Conservation (phyloP, 352 stramenopile species). For the Phytophthora europaea region DNA sequence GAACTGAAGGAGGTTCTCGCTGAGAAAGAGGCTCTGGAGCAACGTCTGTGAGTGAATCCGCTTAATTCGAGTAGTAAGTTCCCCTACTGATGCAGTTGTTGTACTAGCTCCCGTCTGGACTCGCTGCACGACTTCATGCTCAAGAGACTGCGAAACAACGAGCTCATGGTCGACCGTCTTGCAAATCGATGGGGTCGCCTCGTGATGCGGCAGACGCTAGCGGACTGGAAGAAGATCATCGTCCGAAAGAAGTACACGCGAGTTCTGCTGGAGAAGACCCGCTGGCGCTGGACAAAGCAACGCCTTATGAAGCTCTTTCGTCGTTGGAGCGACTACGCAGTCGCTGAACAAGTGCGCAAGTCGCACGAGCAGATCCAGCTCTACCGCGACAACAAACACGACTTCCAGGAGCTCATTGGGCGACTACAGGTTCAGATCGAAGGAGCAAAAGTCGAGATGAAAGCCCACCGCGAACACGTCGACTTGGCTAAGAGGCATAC, state of each 20-base stretch:
- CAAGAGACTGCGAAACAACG: constrained; percentile 65
- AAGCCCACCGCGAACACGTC: constrained; percentile 61
- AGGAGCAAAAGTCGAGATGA: constrained; percentile 52
- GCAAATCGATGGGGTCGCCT: constrained; percentile 58
- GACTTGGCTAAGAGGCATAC: constrained; percentile 72
- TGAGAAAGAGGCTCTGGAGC: constrained; percentile 50
- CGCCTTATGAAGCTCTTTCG: constrained; percentile 54
- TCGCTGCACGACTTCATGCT: constrained; percentile 62
- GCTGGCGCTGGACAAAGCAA: constrained; percentile 63
- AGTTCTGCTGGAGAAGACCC: constrained; percentile 71
- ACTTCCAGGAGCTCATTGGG: constrained; percentile 63
- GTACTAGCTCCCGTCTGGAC: constrained; percentile 47
- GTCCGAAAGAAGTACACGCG: constrained; percentile 79
- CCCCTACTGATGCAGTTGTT: background rate
- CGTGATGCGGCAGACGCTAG: constrained; percentile 65
- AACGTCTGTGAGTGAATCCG: constrained; percentile 40
- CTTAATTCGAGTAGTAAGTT: background rate
- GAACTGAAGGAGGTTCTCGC: constrained; percentile 57
- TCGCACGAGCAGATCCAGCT: constrained; percentile 53
- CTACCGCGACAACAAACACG: constrained; percentile 53
- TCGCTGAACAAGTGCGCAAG: constrained; percentile 46
- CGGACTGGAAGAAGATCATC: constrained; percentile 80
- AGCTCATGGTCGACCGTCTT: constrained; percentile 72
- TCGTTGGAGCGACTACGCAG: constrained; percentile 52
- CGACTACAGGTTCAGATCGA: constrained; percentile 69